Base-by-base conservation (phyloP, 2,329 filamentous ascomycete genomes). In the Colletotrichum destructivum region DNA sequence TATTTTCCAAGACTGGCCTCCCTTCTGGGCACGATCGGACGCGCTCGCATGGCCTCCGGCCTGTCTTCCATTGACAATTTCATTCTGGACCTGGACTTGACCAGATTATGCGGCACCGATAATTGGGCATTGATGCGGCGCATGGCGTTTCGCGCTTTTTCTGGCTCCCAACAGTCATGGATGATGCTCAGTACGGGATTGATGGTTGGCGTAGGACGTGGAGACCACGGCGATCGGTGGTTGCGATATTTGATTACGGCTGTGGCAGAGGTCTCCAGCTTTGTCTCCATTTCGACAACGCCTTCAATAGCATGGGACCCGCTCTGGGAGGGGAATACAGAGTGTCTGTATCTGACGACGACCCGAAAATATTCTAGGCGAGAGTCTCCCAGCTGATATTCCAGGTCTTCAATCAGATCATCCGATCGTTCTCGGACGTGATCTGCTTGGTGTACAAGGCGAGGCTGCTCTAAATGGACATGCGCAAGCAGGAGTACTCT, bases 321-420 rank as follows among this genome's bases (percentile, higher is more conserved):
- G 11, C 69, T 77, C 15, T 78, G 77, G 21, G 80, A 77, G 0
- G 85, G 83, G 76, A 91, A 90, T 0, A 84, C 87, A 0, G 89
- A 88, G 75, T 91, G 88, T 2, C 82, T 82, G 75, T 91, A 92
- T 8, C 81, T 85, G 9, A 91, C 74, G 23, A 82, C 81, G 18
- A 91, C 81, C 3, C 83, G 83, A 61, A 91, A 79, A 73, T 89
- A 91, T 44, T 85, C 82, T 18, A 82, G 83, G 23, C 78, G 78
- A 4, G 81, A 81, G 63, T 84, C 82, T 40, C 89, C 88, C 3
- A 92, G 84, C 66, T 90, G 85, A 40, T 82, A 80, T 75, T 91
- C 88, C 13, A 92, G 81, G 68, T 91, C 88, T 31, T 88, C 84
- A 18, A 92, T 89, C 42, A 91, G 80, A 51, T 88, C 83, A 15